phyloP scores from a whole-genome alignment of 2,329 filamentous ascomycete species.

The Acrocalymma vagum region DNA sequence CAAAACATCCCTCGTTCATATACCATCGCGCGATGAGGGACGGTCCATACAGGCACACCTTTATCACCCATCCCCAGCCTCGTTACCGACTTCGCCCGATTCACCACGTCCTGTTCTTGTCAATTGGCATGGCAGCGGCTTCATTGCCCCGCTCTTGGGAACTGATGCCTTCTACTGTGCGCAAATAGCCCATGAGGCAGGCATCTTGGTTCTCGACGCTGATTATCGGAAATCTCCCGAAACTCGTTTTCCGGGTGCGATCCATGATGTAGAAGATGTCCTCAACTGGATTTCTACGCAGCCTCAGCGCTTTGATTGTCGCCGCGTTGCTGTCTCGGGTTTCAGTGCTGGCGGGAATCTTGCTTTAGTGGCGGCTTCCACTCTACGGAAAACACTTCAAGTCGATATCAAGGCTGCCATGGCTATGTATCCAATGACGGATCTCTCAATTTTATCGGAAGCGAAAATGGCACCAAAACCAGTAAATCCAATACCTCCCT shows the following conservation, averaged over 20 bases:
- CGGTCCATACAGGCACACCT: constrained; percentile 29
- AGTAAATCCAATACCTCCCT: constrained; percentile 22
- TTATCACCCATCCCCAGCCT: constrained; percentile 18
- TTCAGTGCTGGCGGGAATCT: constrained; percentile 54
- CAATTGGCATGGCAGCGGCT: constrained; percentile 47
- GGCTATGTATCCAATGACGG: constrained; percentile 46
- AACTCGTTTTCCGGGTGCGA: constrained; percentile 46
- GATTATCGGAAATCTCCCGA: constrained; percentile 51
- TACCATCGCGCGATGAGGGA: constrained; percentile 27
- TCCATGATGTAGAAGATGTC: constrained; percentile 47
- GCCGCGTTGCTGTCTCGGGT: constrained; percentile 43
- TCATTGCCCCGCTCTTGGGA: constrained; percentile 47
- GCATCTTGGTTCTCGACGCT: constrained; percentile 45
- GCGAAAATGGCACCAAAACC: constrained; percentile 36
- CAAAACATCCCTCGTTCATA: constrained; percentile 8
- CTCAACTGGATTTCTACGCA: constrained; percentile 41
- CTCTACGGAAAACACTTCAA: constrained; percentile 30
- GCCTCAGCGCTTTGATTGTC: constrained; percentile 37
- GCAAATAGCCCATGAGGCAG: constrained; percentile 35
- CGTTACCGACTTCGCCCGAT: constrained; percentile 1
- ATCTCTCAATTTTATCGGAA: constrained; percentile 39
- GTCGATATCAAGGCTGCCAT: constrained; percentile 38
- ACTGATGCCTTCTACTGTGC: constrained; percentile 51
- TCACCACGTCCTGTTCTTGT: constrained; percentile 35
- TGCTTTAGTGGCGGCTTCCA: constrained; percentile 39